A percentile compares a stretch with the other conserved stretches of the same genome.
These are phyloP conservation scores for Blastocrithidia nonstop DNA, from an alignment of 208 protist species.

Conservation along the genomic window DNA sequence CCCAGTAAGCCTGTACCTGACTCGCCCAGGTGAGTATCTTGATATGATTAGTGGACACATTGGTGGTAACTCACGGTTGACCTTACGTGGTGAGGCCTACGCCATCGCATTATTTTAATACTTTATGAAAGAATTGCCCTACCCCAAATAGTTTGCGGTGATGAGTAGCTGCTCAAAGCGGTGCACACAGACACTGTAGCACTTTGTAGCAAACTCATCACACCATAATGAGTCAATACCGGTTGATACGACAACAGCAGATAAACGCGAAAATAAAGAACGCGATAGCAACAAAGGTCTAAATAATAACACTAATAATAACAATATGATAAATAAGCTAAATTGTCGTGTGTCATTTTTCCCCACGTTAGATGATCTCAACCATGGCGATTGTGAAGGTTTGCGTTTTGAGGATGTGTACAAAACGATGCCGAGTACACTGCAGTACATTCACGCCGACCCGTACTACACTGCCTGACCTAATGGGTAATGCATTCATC, in stretches of 20 bases:
- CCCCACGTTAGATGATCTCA: conserved; percentile 75
- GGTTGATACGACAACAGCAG: neutral
- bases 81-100: conserved; percentile 53
- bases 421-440: conserved; percentile 61
- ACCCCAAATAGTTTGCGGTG: conserved; percentile 22
- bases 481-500: conserved; percentile 79
- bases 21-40: conserved; percentile 70
- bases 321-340: too few species aligned
- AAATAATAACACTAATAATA: too few species aligned
- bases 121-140: conserved; percentile 31
- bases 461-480: conserved; percentile 80
- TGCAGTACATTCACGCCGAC: conserved; percentile 59
- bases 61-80: conserved; percentile 73
- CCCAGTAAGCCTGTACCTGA: conserved; percentile 64
- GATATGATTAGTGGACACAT: conserved; percentile 59
- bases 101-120: conserved; percentile 49
- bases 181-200: conserved; percentile 62
- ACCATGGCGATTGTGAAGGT: conserved; percentile 77
- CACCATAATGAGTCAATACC: neutral
- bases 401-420: conserved; percentile 53
- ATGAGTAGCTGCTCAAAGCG: conserved; percentile 77
- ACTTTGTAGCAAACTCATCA: conserved; percentile 25
- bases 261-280: too few species aligned
- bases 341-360: conserved; percentile 72
- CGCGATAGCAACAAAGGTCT: too few species aligned